Conservation (phyloP, 2,329 filamentous ascomycete species). For the Fusarium falciforme region DNA sequence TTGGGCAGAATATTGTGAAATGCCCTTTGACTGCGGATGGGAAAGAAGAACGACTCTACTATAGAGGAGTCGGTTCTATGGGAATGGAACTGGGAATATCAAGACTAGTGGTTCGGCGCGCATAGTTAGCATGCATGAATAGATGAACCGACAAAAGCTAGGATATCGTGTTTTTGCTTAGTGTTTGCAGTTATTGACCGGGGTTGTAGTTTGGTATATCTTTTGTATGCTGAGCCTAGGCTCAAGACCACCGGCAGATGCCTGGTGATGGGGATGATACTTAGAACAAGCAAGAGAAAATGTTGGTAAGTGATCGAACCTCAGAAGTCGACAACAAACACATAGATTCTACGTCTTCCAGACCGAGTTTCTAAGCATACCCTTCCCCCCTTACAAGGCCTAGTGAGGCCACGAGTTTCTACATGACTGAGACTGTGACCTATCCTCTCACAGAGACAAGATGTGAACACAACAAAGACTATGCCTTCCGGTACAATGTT, state of each 20-base stretch:
- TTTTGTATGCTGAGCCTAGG: neutral
- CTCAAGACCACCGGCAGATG: neutral
- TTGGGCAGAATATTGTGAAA: slow-evolving; percentile 74
- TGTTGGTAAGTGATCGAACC: neutral
- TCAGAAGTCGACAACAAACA: neutral
- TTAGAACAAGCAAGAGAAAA: neutral
- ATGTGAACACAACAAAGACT: neutral
- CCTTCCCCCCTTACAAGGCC: neutral
- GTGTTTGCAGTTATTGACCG: neutral
- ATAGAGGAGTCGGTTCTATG: slow-evolving; percentile 10
- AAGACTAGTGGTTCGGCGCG: slow-evolving; percentile 25
- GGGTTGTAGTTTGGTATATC: neutral
- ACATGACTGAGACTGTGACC: neutral
- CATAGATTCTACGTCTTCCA: neutral
- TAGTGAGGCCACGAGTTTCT: neutral
- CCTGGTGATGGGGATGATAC: neutral
- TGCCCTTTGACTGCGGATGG: slow-evolving; percentile 51
- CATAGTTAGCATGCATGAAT: slow-evolving; percentile 31
- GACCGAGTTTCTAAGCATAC: neutral
- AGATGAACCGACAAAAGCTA: slow-evolving; percentile 20
- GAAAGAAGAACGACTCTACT: slow-evolving; percentile 1
- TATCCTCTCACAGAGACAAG: neutral
- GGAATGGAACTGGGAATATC: slow-evolving; percentile 8
- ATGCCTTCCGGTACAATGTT: neutral
- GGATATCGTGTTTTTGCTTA: neutral